phyloP scores from a whole-genome alignment of 2,329 filamentous ascomycete species.

The Fusarium papillatum region DNA sequence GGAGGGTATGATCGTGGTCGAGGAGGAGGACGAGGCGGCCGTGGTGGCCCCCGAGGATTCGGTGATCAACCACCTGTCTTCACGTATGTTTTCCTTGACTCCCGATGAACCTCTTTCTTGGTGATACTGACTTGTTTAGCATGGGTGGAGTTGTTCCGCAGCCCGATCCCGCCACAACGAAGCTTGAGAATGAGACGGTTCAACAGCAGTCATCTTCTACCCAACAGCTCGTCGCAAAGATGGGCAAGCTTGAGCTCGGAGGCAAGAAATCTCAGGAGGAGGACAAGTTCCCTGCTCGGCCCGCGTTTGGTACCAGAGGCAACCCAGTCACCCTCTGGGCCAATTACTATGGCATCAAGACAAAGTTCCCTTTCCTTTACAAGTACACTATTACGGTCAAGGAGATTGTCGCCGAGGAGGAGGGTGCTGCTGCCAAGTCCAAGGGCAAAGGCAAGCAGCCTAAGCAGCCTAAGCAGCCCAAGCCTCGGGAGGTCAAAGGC shows the following conservation, averaged over 20 bases:
- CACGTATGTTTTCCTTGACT: slow-evolving; percentile 28
- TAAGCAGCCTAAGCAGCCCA: slow-evolving; percentile 21
- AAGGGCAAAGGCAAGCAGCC: slow-evolving; percentile 27
- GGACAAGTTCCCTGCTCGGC: slow-evolving; percentile 59
- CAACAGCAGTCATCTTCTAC: slow-evolving; percentile 44
- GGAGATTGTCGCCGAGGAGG: slow-evolving; percentile 32
- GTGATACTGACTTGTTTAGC: slow-evolving; percentile 33
- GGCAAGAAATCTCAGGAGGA: slow-evolving; percentile 28
- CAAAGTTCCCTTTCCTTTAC: slow-evolving; percentile 54
- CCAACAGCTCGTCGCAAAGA: slow-evolving; percentile 48
- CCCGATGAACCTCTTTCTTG: not conserved
- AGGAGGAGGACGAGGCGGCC: slow-evolving; percentile 41
- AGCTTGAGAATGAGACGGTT: slow-evolving; percentile 58
- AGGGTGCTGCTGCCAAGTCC: slow-evolving; percentile 17
- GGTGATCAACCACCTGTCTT: slow-evolving; percentile 28
- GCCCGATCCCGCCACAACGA: slow-evolving; percentile 44
- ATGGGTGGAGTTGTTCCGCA: slow-evolving; percentile 33
- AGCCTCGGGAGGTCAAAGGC: slow-evolving; percentile 52
- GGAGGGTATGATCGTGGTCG: slow-evolving; percentile 34
- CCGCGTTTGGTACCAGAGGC: slow-evolving; percentile 63
- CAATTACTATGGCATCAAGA: slow-evolving; percentile 65
- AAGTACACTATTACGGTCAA: slow-evolving; percentile 61
- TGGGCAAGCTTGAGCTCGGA: slow-evolving; percentile 52
- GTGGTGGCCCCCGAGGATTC: slow-evolving; percentile 31
- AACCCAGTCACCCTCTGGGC: slow-evolving; percentile 61